These are phyloP conservation scores for Capsella bursapastoris DNA, from an alignment of 345 rosid species.

Conservation along the genomic window DNA sequence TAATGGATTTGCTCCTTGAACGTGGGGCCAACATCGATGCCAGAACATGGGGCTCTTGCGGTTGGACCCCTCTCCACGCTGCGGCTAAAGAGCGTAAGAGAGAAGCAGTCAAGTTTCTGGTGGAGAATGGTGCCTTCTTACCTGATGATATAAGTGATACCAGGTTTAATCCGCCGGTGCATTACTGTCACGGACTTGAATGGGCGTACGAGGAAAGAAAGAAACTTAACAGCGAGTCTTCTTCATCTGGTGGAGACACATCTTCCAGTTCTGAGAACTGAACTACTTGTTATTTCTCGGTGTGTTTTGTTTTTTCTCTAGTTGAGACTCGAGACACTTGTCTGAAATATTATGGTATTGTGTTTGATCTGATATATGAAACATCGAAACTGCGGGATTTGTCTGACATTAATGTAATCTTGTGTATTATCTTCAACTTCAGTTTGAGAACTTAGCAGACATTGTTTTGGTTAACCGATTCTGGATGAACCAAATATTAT, in stretches of 20 bases:
- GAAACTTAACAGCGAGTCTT: conserved; percentile 50
- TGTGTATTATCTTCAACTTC: conserved; percentile 1
- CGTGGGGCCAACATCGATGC: conserved; percentile 97
- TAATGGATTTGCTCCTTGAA: conserved; percentile 91
- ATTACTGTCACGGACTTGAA: conserved; percentile 94
- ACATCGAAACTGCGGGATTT: conserved; percentile 2
- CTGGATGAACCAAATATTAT: neutral
- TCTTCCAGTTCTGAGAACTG: conserved; percentile 64
- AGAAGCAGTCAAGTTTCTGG: conserved; percentile 81
- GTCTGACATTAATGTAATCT: neutral
- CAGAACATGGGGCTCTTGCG: conserved; percentile 91
- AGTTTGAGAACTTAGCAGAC: neutral
- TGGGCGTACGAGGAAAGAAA: conserved; percentile 95
- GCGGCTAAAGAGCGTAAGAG: conserved; percentile 90
- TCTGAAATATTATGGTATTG: conserved; percentile 3
- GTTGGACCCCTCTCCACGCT: conserved; percentile 96
- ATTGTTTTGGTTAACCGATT: neutral
- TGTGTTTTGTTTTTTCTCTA: conserved; percentile 7
- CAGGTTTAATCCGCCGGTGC: conserved; percentile 94
- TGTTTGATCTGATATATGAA: conserved; percentile 23
- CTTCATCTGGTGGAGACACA: conserved; percentile 52
- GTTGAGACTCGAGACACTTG: neutral
- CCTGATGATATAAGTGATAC: conserved; percentile 83
- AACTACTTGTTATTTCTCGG: conserved; percentile 17
- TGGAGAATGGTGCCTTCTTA: conserved; percentile 90